phyloP scores from a whole-genome alignment of 495 filamentous ascomycete genomes.

The Penicillium psychrofluorescens region DNA sequence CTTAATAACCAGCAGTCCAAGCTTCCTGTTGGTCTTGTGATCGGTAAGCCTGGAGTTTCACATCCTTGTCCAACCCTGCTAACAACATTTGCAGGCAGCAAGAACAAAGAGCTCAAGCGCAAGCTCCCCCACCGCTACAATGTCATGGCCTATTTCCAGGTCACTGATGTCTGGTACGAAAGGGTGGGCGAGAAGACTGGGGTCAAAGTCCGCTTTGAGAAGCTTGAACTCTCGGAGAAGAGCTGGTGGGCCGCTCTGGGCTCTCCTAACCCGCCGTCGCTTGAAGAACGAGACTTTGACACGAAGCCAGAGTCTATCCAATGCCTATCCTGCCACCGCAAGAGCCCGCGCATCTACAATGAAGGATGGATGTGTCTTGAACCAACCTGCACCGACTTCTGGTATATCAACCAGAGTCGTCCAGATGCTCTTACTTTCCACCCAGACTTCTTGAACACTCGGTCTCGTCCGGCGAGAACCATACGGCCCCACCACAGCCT shows the following conservation, averaged over 20 bases:
- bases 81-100: constrained; percentile 34
- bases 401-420: constrained; percentile 26
- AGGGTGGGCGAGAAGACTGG: constrained; percentile 33
- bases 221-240: constrained; percentile 46
- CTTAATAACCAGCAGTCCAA: constrained; percentile 23
- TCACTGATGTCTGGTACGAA: constrained; percentile 70
- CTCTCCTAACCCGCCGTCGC: constrained; percentile 10
- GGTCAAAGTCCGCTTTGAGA: constrained; percentile 63
- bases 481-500: constrained; percentile 30
- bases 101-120: constrained; percentile 44
- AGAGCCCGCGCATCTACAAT: constrained; percentile 39
- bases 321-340: constrained; percentile 34
- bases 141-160: constrained; percentile 66
- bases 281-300: constrained; percentile 15
- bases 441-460: constrained; percentile 47
- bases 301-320: constrained; percentile 7
- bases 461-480: constrained; percentile 25
- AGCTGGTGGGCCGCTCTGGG: constrained; percentile 64
- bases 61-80: neutral
- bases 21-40: constrained; percentile 48
- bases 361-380: constrained; percentile 69
- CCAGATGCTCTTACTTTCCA: constrained; percentile 43
- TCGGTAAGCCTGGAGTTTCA: constrained; percentile 36
- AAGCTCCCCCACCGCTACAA: constrained; percentile 57
- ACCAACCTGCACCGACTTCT: constrained; percentile 49